Percentiles rank a stretch among this genome's conserved stretches.
phyloP scores from a whole-genome alignment of 2,329 filamentous ascomycete species.

The Microcyclosporella mali region DNA sequence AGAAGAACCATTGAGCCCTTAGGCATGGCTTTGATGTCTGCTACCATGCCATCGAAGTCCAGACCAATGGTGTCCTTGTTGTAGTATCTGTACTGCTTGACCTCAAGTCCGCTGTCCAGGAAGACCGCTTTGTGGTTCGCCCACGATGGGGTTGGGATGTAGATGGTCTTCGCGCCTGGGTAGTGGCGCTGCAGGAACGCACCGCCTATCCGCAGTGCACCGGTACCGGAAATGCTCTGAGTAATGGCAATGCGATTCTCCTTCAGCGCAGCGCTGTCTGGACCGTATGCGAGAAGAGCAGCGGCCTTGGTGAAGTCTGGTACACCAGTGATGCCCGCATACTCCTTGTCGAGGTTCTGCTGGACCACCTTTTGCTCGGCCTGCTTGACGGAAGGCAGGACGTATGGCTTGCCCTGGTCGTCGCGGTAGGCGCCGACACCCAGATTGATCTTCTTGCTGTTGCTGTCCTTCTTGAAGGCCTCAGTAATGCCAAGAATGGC shows the following conservation, averaged over 20 bases:
- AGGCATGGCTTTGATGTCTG: constrained; percentile 83
- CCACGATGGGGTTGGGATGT: constrained; percentile 94
- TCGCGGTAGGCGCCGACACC: constrained; percentile 98
- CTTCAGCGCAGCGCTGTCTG: constrained; percentile 67
- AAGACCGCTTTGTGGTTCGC: constrained; percentile 98
- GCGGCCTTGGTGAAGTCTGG: constrained; percentile 90
- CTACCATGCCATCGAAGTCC: constrained; percentile 90
- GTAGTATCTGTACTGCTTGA: constrained; percentile 97
- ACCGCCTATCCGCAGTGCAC: constrained; percentile 87
- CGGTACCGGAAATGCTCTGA: constrained; percentile 96
- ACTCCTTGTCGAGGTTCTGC: constrained; percentile 85
- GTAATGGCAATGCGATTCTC: constrained; percentile 79
- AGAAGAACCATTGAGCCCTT: constrained; percentile 84
- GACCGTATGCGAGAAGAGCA: constrained; percentile 82
- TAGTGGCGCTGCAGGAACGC: constrained; percentile 90
- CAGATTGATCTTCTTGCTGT: constrained; percentile 95
- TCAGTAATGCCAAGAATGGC: constrained; percentile 82
- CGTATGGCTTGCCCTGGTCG: constrained; percentile 95
- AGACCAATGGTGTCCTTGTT: constrained; percentile 97
- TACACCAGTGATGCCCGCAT: constrained; percentile 93
- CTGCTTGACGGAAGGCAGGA: constrained; percentile 83
- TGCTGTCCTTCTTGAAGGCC: constrained; percentile 95
- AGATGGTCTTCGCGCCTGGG: constrained; percentile 88
- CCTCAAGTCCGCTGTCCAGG: constrained; percentile 81
- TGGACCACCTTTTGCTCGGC: constrained; percentile 83